Conservation (phyloP, 2,329 filamentous ascomycete genomes). For the Chaetomium olivaceum region DNA sequence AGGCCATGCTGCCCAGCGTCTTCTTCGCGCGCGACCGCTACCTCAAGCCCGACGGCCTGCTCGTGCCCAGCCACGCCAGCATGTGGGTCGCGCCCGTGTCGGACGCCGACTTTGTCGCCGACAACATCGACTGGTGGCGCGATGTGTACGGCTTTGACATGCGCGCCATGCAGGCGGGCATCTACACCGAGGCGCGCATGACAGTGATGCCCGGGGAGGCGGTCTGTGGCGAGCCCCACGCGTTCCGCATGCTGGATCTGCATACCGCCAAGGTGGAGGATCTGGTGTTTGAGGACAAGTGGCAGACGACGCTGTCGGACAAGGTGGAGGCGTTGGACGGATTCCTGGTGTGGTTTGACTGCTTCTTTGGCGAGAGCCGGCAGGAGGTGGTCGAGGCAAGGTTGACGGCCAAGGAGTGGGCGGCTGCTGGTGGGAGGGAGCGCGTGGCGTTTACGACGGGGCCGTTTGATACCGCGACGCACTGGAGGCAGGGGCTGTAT, state of each 20-base stretch:
- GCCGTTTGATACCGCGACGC: slow-evolving; percentile 72
- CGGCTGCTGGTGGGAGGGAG: slow-evolving; percentile 53
- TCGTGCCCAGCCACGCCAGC: slow-evolving; percentile 83
- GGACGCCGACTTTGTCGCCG: slow-evolving; percentile 74
- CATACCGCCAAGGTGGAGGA: slow-evolving; percentile 71
- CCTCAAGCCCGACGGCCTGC: slow-evolving; percentile 73
- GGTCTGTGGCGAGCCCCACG: slow-evolving; percentile 59
- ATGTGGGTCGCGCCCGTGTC: slow-evolving; percentile 80
- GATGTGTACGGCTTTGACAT: slow-evolving; percentile 96
- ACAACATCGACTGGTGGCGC: slow-evolving; percentile 82
- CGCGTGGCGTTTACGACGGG: slow-evolving; percentile 87
- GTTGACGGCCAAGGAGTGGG: slow-evolving; percentile 64
- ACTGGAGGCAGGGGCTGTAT: slow-evolving; percentile 86
- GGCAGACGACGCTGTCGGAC: slow-evolving; percentile 60
- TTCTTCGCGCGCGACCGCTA: slow-evolving; percentile 86
- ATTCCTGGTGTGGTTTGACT: slow-evolving; percentile 92
- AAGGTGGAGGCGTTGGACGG: slow-evolving; percentile 75
- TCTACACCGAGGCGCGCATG: slow-evolving; percentile 79
- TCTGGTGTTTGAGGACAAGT: slow-evolving; percentile 71
- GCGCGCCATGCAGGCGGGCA: slow-evolving; percentile 81
- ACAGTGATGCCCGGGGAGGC: slow-evolving; percentile 65
- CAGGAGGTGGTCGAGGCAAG: slow-evolving; percentile 51
- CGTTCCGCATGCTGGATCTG: slow-evolving; percentile 76
- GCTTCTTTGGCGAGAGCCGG: slow-evolving; percentile 74
- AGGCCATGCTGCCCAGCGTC: slow-evolving; percentile 94